phyloP scores from a whole-genome alignment of 1,284 basidiomycete genomes.

The Puccinia polysora region DNA sequence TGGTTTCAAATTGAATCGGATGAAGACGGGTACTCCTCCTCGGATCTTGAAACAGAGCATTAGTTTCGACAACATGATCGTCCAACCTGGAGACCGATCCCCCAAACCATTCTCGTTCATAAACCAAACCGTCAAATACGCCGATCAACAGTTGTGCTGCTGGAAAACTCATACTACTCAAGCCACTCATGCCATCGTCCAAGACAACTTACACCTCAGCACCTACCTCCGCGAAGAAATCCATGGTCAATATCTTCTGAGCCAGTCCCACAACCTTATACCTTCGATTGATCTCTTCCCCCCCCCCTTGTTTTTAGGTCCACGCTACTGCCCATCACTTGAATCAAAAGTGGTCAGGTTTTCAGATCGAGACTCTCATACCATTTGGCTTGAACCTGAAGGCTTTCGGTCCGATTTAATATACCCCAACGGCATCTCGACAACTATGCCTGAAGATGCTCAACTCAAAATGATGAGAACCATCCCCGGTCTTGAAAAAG shows the following conservation, averaged over 20 bases:
- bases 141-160: conserved; percentile 69
- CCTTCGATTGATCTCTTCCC: neutral
- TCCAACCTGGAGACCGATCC: conserved; percentile 57
- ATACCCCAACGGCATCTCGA: conserved; percentile 83
- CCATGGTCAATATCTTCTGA: conserved; percentile 59
- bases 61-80: conserved; percentile 61
- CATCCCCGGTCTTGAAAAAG: conserved; percentile 75
- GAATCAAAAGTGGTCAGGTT: conserved; percentile 81
- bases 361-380: conserved; percentile 66
- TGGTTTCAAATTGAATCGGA: conserved; percentile 71
- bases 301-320: conserved; percentile 58
- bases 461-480: conserved; percentile 75
- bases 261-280: neutral
- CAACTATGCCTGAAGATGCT: conserved; percentile 74
- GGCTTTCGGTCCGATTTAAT: conserved; percentile 79
- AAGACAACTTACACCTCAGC: conserved; percentile 67
- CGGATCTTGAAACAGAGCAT: conserved; percentile 68
- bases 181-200: conserved; percentile 68
- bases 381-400: conserved; percentile 83
- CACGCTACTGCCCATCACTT: conserved; percentile 82
- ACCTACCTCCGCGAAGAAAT: conserved; percentile 81
- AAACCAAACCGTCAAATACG: conserved; percentile 50
- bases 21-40: conserved; percentile 86
- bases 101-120: conserved; percentile 47
- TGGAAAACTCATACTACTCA: conserved; percentile 70